phyloP scores from a whole-genome alignment of 495 filamentous ascomycete genomes.

The Amorphotheca resinae region DNA sequence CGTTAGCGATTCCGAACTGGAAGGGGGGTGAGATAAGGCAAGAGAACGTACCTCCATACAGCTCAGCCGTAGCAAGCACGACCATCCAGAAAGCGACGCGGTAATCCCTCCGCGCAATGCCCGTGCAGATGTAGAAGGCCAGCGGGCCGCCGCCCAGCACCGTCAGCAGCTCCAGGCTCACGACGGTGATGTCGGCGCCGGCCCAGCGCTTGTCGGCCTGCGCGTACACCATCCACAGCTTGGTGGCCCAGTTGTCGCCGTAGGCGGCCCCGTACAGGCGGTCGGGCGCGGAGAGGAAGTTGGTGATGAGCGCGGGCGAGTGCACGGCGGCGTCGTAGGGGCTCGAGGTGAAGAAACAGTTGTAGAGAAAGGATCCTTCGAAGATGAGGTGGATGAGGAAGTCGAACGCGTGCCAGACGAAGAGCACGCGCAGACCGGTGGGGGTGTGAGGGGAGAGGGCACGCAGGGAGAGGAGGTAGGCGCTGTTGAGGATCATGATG shows the following conservation, averaged over 20 bases:
- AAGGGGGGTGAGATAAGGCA: not conserved
- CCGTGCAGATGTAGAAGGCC: slow-evolving; percentile 49
- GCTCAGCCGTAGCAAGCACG: slow-evolving; percentile 77
- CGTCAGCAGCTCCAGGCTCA: slow-evolving; percentile 77
- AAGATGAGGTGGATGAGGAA: slow-evolving; percentile 78
- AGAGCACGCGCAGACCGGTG: slow-evolving; percentile 49
- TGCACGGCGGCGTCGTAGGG: slow-evolving; percentile 26
- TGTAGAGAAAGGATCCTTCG: slow-evolving; percentile 83
- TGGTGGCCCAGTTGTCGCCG: slow-evolving; percentile 28
- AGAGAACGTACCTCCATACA: slow-evolving; percentile 61
- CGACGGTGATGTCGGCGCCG: slow-evolving; percentile 60
- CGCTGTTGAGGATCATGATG: slow-evolving; percentile 32
- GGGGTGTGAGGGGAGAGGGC: slow-evolving; percentile 29
- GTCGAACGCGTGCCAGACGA: slow-evolving; percentile 93
- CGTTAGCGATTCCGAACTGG: not conserved
- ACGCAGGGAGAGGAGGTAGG: slow-evolving; percentile 32
- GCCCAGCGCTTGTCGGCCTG: slow-evolving; percentile 79
- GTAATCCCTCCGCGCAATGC: slow-evolving; percentile 45
- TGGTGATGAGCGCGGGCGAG: slow-evolving; percentile 16
- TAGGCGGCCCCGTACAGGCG: slow-evolving; percentile 63
- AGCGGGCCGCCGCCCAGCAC: slow-evolving; percentile 66
- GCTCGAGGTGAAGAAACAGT: slow-evolving; percentile 72
- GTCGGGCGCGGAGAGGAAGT: slow-evolving; percentile 32
- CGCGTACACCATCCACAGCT: slow-evolving; percentile 86
- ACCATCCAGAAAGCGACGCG: slow-evolving; percentile 56